A percentile compares a stretch with the other conserved stretches of the same genome.
phyloP scores from a whole-genome alignment of 257 asterid genomes.

The Solanum infundibuliforme region DNA sequence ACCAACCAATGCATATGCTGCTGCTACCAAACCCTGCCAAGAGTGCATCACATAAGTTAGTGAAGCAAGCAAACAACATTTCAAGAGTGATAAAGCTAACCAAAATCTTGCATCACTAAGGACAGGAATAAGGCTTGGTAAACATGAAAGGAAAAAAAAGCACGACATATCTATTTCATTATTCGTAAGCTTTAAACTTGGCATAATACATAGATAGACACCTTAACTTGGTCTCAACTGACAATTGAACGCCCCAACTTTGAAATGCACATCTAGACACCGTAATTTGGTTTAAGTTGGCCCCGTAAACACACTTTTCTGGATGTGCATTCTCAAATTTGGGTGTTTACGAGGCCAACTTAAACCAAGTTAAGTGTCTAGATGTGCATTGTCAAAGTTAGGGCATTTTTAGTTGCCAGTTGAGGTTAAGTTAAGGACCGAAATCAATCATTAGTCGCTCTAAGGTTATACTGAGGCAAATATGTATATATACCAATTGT shows the following conservation, averaged over 20 bases:
- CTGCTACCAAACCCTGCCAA: slow-evolving; percentile 5
- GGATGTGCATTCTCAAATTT: not conserved
- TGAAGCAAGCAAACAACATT: not conserved
- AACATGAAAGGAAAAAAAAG: not conserved
- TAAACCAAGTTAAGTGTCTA: not conserved
- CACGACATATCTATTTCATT: not conserved
- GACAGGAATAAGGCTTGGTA: not conserved
- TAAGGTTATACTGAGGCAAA: not conserved
- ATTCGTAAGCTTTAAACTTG: not conserved
- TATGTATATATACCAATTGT: not conserved
- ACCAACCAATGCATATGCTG: slow-evolving; percentile 4
- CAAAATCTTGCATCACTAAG: not conserved
- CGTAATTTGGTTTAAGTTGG: not conserved
- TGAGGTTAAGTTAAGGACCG: not conserved
- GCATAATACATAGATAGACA: not conserved
- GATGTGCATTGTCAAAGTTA: not conserved
- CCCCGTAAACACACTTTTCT: not conserved
- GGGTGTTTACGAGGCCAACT: not conserved
- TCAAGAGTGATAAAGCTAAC: not conserved
- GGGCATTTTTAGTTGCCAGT: not conserved
- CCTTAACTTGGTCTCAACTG: not conserved
- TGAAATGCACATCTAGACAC: not conserved
- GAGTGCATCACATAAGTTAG: not conserved
- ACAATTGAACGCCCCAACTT: not conserved
- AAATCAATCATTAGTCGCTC: not conserved